phyloP scores from a whole-genome alignment of 2,329 filamentous ascomycete genomes.

The Penicillium italicum region DNA sequence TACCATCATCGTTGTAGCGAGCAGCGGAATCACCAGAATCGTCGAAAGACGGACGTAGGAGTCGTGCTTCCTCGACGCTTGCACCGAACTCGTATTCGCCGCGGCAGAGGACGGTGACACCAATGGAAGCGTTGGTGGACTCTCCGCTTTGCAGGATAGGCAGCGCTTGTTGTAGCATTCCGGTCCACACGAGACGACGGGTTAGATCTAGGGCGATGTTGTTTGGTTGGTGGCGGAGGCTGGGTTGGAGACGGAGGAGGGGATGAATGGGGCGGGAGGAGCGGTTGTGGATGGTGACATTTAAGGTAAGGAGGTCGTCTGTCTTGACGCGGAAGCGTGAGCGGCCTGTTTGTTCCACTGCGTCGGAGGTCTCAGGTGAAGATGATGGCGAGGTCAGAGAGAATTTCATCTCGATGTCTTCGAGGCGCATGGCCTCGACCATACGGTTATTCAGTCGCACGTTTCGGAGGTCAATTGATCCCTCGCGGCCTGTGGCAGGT shows the following conservation, averaged over 20 bases:
- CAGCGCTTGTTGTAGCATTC: slow-evolving; percentile 72
- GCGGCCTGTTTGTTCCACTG: slow-evolving; percentile 41
- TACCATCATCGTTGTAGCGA: slow-evolving; percentile 28
- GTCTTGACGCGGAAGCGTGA: slow-evolving; percentile 48
- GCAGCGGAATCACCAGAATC: slow-evolving; percentile 12
- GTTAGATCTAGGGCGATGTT: slow-evolving; percentile 75
- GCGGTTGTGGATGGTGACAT: slow-evolving; percentile 70
- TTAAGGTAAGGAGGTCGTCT: slow-evolving; percentile 67
- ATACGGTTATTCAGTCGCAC: slow-evolving; percentile 72
- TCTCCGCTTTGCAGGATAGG: slow-evolving; percentile 59
- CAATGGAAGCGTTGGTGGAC: slow-evolving; percentile 60
- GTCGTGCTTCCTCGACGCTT: slow-evolving; percentile 72
- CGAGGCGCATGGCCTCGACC: slow-evolving; percentile 77
- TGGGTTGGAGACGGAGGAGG: slow-evolving; percentile 71
- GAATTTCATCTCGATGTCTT: slow-evolving; percentile 68
- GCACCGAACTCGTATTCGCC: slow-evolving; percentile 81
- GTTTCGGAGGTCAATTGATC: slow-evolving; percentile 70
- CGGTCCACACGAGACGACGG: slow-evolving; percentile 79
- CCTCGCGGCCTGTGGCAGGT: slow-evolving; percentile 55
- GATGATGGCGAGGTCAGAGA: slow-evolving; percentile 37
- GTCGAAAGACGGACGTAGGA: slow-evolving; percentile 36
- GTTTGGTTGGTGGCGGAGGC: slow-evolving; percentile 67
- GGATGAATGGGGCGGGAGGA: slow-evolving; percentile 65
- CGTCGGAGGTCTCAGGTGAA: slow-evolving; percentile 11
- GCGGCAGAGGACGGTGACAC: slow-evolving; percentile 70